Evolutionary conservation across 345 rosid species (phyloP), one percentile per base, ranked within the genome.

Genomic region (Boechera retrofracta): DNA sequence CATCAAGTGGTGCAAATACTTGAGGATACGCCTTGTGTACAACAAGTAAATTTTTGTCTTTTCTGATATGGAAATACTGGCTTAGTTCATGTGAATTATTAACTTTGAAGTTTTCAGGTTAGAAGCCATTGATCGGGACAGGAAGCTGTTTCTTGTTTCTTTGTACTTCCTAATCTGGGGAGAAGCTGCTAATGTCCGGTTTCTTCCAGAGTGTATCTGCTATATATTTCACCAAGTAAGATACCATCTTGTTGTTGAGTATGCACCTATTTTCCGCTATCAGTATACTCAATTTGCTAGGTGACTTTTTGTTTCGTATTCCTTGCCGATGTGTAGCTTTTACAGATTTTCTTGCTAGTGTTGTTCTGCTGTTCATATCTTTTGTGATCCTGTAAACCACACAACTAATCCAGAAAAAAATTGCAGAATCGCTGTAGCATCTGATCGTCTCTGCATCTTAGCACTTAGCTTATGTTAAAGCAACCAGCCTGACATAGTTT

Each of bases 101-200:
- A 52, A 64, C 55, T 51, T 75, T 61, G 69, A 42, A n/a, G 16
- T 63, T 72, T 58, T 58, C 47, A 95, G 99, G 79, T 82, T 88
- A 48, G 88, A 91, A 81, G 99, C 98, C 59, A 89, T 95, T 80
- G 85, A 84, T 60, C 88, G 85, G 82, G 99, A 95, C 80, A 86
- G 96, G 79, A 95, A 95, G 83, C 89, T 95, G 77, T 92, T 91
- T 76, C 85, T 95, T 79, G 88, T 95, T 76, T 93, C 99, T 36
- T 81, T 95, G 51, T 95, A 95, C 85, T 92, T 91, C 79, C 90
- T 91, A 39, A 85, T 95, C 81, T 95, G 99, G 99, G 99, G 99
- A 31, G 99, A 95, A 86, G 98, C 97, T 80, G 99, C 98, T 77
- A 95, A 95, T 83, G 89, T 91, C 79, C 97, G 99, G 66, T 95